Base-by-base conservation (phyloP, 1,139 yeast genomes). In the Tardiomyces blankii region DNA sequence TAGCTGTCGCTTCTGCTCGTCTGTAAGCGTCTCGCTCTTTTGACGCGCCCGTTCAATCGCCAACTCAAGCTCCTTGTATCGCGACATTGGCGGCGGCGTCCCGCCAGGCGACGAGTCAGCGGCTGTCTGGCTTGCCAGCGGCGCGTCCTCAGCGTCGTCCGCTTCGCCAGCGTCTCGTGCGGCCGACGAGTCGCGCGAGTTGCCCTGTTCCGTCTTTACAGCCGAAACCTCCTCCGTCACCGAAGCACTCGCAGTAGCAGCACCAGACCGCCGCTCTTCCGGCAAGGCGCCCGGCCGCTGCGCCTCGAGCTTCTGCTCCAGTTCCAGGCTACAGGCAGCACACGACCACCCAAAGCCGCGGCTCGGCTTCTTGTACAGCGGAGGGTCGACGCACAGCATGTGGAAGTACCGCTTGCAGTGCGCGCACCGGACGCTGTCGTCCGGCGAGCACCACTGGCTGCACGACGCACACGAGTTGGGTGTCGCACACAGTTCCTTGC, bases 261-360 rank as follows among this genome's bases (percentile, higher is more conserved):
- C 23, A 49, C 42, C 30, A 42, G 21, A 21, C 38, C 43, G n/a
- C 19, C 19, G 18, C 21, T 14, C 19, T 6, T 16, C 19, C 6
- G 18, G 18, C 6, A 16, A 18, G 5, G 39, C n/a, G 32, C 13
- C n/a, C n/a, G 19, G 19, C 19, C 19, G 39, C 13, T 35, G 18
- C 21, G 39, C 39, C 21, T 14, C 18, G 9, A 35, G 39, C 39
- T 35, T 35, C 21, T 32, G 40, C 28, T 68, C 72, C 40, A 68
- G 61, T 49, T 69, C 76, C 42, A 67, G 63, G 18, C 84, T 73
- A 65, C 96, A 88, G 2, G 69, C 62, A 21, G 87, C 91, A 69
- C 96, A 89, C n/a, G 88, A 75, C 96, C 96, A 89, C 6, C 88
- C 85, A 60, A 87, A 84, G 1, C 96, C 96, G 48, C 95, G 68